Percentiles rank a stretch among this genome's conserved stretches.
These are phyloP conservation scores for Agrocybe praecox DNA, from an alignment of 768 basidiomycete species.

Conservation along the genomic window DNA sequence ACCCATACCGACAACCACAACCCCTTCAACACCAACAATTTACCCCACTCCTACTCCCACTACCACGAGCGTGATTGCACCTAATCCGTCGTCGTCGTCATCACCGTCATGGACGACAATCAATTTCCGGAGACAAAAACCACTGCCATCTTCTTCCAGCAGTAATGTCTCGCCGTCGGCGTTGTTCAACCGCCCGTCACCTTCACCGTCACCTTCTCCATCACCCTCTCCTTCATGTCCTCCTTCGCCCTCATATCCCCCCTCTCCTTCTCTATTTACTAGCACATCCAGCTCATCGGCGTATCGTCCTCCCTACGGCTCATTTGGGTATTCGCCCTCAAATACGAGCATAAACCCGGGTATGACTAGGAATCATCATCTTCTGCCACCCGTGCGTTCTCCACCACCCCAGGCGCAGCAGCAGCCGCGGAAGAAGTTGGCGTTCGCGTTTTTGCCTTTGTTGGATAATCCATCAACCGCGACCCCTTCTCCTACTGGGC, in stretches of 20 bases:
- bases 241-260: no score
- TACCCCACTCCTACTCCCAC: neutral
- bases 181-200: neutral
- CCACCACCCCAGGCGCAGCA: constrained; percentile 20
- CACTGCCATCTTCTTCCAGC: constrained; percentile 7
- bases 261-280: no score
- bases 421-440: constrained; percentile 24
- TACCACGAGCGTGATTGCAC: neutral
- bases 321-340: no score
- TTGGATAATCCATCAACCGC: constrained; percentile 25
- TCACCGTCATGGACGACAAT: constrained; percentile 1
- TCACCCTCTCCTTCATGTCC: no score
- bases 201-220: no score
- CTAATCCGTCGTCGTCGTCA: neutral
- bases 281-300: no score
- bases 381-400: neutral
- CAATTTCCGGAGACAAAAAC: constrained; percentile 14
- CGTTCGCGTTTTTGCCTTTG: constrained; percentile 38
- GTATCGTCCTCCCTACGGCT: no score
- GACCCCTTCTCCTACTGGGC: no score
- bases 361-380: neutral
- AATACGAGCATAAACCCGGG: no score
- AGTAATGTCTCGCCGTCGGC: neutral
- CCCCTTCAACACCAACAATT: no score
- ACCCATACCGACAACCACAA: neutral